Conservation (phyloP, 2,329 filamentous ascomycete species). For the Talaromyces sp. region DNA sequence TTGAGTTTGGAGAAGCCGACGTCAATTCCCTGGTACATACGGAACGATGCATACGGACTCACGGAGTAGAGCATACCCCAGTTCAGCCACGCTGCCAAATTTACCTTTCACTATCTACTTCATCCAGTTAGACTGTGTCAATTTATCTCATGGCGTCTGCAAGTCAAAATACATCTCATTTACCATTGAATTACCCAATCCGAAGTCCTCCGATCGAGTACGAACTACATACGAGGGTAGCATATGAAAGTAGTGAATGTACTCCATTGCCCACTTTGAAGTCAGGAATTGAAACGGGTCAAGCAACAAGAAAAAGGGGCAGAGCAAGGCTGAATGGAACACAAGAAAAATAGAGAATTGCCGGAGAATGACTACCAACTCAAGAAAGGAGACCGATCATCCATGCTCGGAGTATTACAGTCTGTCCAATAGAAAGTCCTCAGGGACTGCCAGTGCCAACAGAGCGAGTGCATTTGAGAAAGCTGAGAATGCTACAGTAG, state of each 20-base stretch:
- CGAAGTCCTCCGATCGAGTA: not conserved
- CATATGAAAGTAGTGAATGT: not conserved
- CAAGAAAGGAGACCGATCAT: not conserved
- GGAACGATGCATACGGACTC: not conserved
- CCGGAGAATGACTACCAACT: constrained; percentile 1
- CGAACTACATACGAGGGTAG: not conserved
- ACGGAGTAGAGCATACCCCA: not conserved
- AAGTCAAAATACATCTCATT: not conserved
- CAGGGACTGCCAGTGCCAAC: not conserved
- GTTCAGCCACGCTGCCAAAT: constrained; percentile 2
- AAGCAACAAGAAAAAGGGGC: not conserved
- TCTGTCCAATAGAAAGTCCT: not conserved
- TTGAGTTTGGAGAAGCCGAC: not conserved
- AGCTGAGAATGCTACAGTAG: not conserved
- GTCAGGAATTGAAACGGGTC: not conserved
- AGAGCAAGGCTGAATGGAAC: not conserved
- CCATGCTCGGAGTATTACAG: constrained; percentile 2
- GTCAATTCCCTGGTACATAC: not conserved
- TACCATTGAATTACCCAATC: not conserved
- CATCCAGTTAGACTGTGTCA: not conserved
- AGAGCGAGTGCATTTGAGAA: not conserved
- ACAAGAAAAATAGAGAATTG: not conserved
- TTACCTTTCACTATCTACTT: not conserved
- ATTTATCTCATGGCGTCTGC: constrained; percentile 4
- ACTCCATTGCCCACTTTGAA: not conserved